phyloP scores from a whole-genome alignment of 371 early-diverging fungal genomes.

The Actinomortierella ambigua region DNA sequence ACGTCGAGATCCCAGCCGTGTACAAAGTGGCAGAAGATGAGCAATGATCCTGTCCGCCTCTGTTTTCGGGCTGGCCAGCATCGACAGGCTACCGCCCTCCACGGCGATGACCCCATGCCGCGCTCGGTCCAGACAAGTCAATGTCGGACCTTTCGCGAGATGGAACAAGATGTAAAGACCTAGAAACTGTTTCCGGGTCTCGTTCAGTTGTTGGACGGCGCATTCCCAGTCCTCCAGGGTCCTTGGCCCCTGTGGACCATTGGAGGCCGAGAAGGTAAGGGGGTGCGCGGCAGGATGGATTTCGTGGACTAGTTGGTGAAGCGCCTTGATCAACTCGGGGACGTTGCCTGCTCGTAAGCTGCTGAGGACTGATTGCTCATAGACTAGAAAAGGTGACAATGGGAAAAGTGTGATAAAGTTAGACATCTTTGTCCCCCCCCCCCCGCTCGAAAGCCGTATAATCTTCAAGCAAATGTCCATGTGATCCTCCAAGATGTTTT shows the following conservation, averaged over 20 bases:
- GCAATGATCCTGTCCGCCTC: conserved; percentile 19
- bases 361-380: conserved; percentile 29
- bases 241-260: background rate
- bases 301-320: conserved; percentile 32
- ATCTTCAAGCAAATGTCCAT: no score
- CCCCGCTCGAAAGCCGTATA: no score
- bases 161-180: conserved; percentile 29
- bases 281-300: conserved; percentile 22
- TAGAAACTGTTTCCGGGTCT: conserved; percentile 19
- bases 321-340: conserved; percentile 42
- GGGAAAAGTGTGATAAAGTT: background rate
- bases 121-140: background rate
- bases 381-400: conserved; percentile 11
- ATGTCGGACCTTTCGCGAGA: conserved; percentile 14
- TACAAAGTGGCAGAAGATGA: no score
- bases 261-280: background rate
- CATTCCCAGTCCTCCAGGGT: background rate
- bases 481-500: background rate
- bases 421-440: no score
- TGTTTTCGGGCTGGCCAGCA: conserved; percentile 19
- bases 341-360: conserved; percentile 35
- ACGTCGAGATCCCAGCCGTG: conserved; percentile 10
- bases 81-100: background rate
- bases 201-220: conserved; percentile 11
- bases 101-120: background rate